Base-by-base conservation (phyloP, 1,139 yeast genomes). In the Blastobotrys persicus region DNA sequence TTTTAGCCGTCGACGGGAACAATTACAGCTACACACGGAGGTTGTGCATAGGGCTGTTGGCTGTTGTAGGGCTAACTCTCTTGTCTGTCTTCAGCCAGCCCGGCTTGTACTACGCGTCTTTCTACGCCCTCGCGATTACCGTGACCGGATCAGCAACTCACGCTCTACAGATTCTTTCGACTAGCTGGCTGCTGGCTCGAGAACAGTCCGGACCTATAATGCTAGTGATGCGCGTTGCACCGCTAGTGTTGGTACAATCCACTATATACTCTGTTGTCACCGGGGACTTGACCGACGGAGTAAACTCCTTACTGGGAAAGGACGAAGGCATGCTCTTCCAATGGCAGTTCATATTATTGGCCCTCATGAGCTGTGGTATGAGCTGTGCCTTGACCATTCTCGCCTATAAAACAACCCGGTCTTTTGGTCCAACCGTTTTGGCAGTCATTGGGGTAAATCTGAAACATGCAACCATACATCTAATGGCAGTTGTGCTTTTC, bases 351-450 rank as follows among this genome's bases (percentile, higher is more conserved):
- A 38, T 55, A 42, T 12, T 55, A 38, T 53, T 60, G 34, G 55
- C 62, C 34, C 31, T 45, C 16, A 47, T 57, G 42, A 63, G 58
- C 47, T 65, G 65, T 13, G 33, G 58, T 14, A 53, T 62, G 26
- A 63, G 65, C 12, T 61, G 60, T 45, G 61, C 57, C 4, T 53
- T 60, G 9, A 58, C 59, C 43, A 57, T 59, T 14, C 61, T 61
- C 12, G 58, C 64, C 2, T 57, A 62, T 44, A 58, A 62, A 6
- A 61, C 64, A 17, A 62, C 58, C 54, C 59, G 59, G 51, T 55
- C 59, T 52, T 54, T 60, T 9, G 61, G 61, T 12, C 62, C 65
- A 1, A 42, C 61, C 35, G 55, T 60, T 34, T 58, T 61, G 62
- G 60, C 64, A 3, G 63, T 61, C 28, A 62, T 62, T 9, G 57